Percentiles rank a stretch among this genome's conserved stretches.
phyloP scores from a whole-genome alignment of 2,329 filamentous ascomycete genomes.

The Acephala macrosclerotiorum region DNA sequence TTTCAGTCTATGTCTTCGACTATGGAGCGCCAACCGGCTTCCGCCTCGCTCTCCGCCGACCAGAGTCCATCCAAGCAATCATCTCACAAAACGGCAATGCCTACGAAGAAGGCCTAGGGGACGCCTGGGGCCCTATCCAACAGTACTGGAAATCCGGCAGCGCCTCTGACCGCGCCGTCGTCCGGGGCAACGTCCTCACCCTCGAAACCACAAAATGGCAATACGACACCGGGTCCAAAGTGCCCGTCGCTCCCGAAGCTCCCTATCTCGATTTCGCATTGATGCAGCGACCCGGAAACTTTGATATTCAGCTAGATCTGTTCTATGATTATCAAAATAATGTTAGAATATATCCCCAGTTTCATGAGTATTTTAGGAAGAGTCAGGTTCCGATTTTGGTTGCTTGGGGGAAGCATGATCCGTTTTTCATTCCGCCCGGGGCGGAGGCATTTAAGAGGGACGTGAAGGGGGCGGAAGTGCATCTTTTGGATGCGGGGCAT shows the following conservation, averaged over 20 bases:
- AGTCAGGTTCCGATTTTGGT: conserved; percentile 61
- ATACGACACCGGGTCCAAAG: conserved; percentile 31
- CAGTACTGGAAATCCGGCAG: conserved; percentile 31
- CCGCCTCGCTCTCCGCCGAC: conserved; percentile 58
- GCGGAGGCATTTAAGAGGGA: conserved; percentile 62
- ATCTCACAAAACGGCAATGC: conserved; percentile 68
- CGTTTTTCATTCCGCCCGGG: conserved; percentile 56
- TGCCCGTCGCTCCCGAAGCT: conserved; percentile 34
- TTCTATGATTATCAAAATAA: conserved; percentile 66
- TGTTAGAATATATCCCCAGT: conserved; percentile 58
- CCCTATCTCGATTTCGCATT: conserved; percentile 59
- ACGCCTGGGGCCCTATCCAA: conserved; percentile 36
- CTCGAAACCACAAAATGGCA: conserved; percentile 37
- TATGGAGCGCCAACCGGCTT: conserved; percentile 65
- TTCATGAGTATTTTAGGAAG: conserved; percentile 61
- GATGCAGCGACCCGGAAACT: conserved; percentile 56
- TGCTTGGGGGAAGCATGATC: conserved; percentile 65
- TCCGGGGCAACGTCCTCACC: conserved; percentile 26
- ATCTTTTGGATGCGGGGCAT: conserved; percentile 62
- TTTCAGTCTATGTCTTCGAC: conserved; percentile 67
- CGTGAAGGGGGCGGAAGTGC: conserved; percentile 54
- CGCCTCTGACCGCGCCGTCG: conserved; percentile 20
- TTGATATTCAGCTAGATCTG: conserved; percentile 62
- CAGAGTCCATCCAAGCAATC: conserved; percentile 57
- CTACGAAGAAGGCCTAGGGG: conserved; percentile 61